Evolutionary conservation across 805 yeast genomes (phyloP), one percentile per base, ranked within the genome.

Genomic region (Saturnispora bothae): DNA sequence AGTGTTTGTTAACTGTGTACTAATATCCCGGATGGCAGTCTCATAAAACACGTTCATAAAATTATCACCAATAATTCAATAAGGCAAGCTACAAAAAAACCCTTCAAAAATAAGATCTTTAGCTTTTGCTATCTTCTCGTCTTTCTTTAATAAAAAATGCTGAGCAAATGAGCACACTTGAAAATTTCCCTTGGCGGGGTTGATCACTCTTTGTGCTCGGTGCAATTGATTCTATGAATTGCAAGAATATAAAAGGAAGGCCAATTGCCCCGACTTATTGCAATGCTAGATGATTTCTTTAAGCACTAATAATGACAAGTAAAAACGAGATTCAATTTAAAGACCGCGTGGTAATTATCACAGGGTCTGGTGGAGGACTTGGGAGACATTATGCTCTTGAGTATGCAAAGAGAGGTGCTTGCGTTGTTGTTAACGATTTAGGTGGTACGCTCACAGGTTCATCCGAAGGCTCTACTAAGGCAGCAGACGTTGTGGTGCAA

Each of bases 331-430:
- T 37, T n/a, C 18, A 27, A 8, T 38, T 38, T 22, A 28, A 32
- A 14, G 34, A 38, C 23, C 40, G 40, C 27, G 96, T 89, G 31
- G 96, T 89, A 25, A 76, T 89, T 41, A 77, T 89, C 56, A 89
- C 96, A 35, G 98, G 98, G 25, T 92, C 96, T 34, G 98, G 98
- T 47, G 97, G 96, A 49, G 98, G 97, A 15, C 71, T 89, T 32
- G 98, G 98, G 18, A 82, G 71, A 51, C 76, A 76, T 34, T 89
- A 89, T 60, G 94, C 96, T 4, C 63, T 85, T 23, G 85, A 81
- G 49, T 89, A 71, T 61, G 97, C 94, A 31, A 66, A 76, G 42
- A 71, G 95, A 48, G 97, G 97, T 26, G 98, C 96, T 43, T 79
- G 80, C 51, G 96, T 89, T 27, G 95, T 89, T 19, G 95, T 89